Base-by-base conservation (phyloP, 176 grass and related monocot genomes). In the Ensete glaucum region DNA sequence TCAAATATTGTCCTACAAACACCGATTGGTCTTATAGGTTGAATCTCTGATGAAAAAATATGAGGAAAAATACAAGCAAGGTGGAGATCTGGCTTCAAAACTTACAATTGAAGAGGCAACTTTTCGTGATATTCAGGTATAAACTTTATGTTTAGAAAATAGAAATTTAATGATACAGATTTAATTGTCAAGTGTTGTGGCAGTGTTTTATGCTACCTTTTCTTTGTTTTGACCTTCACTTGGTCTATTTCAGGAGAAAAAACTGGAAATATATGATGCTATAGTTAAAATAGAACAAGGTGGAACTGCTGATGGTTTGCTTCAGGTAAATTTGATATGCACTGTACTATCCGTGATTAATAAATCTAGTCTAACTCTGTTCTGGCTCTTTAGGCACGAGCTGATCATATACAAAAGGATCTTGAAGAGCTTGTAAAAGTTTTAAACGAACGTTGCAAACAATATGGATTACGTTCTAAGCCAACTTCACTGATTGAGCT, bases 71-170 rank as follows among this genome's bases (percentile, higher is more conserved):
- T 91, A 82, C 84, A 94, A 99, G 81, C 89, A 94, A 81, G 84
- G 81, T 94, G 95, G 95, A 64, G 91, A 94, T 59, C 86, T 99
- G 22, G 95, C 95, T 62, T 94, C 90, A 74, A 99, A 87, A 78
- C 81, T 99, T 73, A 89, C 88, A 57, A 91, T 94, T 85, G 95
- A 99, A 29, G 95, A 99, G 81, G 95, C 91, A 80, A 99, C 95
- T 83, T 99, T 99, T 81, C 88, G 88, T 71, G 95, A 89, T 49
- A 89, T 94, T 77, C 91, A 94, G 91, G 95, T 99, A 85, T 70
- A 8, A 27, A 9, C 9, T 22, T 80, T 53, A 24, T 64, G 15
- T 58, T 57, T 22, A 50, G 68, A 59, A 52, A 71, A 56, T 1
- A 50, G 3, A 43, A 43, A 43, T 43, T 43, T 43, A 43, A 2